These are phyloP conservation scores for Skeletonema grethae DNA, from an alignment of 108 stramenopile species.

Conservation along the genomic window DNA sequence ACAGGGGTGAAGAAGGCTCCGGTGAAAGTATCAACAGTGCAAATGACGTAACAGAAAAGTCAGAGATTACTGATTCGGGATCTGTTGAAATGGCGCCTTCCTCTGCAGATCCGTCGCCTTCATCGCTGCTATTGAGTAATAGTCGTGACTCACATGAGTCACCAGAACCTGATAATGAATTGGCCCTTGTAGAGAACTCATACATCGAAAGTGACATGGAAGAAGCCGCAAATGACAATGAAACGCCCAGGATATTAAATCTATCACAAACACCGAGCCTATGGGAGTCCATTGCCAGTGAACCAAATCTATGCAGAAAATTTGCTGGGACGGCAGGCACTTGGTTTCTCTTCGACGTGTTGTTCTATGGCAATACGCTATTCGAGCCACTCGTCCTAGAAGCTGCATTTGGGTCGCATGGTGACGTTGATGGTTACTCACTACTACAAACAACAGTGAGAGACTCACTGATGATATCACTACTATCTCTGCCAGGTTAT, in stretches of 20 bases:
- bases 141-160: background rate
- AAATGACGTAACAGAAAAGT: background rate
- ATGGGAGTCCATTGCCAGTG: constrained; percentile 53
- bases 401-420: constrained; percentile 58
- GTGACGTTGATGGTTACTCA: constrained; percentile 19
- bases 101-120: background rate
- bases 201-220: constrained; percentile 23
- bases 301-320: constrained; percentile 46
- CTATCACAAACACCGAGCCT: constrained; percentile 9
- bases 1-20: background rate
- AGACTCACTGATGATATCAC: constrained; percentile 43
- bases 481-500: constrained; percentile 84
- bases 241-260: background rate
- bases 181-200: constrained; percentile 35
- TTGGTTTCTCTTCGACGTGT: constrained; percentile 74
- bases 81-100: constrained; percentile 3
- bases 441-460: constrained; percentile 33
- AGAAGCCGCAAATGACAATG: constrained; percentile 12
- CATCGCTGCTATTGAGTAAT: background rate
- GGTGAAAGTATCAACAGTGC: background rate
- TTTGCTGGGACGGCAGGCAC: constrained; percentile 65
- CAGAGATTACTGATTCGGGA: background rate
- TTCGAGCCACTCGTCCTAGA: constrained; percentile 65
- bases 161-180: constrained; percentile 24
- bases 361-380: constrained; percentile 66